These are phyloP conservation scores for Metarhizium guizhouense DNA, from an alignment of 2,329 filamentous ascomycete species.

Conservation along the genomic window DNA sequence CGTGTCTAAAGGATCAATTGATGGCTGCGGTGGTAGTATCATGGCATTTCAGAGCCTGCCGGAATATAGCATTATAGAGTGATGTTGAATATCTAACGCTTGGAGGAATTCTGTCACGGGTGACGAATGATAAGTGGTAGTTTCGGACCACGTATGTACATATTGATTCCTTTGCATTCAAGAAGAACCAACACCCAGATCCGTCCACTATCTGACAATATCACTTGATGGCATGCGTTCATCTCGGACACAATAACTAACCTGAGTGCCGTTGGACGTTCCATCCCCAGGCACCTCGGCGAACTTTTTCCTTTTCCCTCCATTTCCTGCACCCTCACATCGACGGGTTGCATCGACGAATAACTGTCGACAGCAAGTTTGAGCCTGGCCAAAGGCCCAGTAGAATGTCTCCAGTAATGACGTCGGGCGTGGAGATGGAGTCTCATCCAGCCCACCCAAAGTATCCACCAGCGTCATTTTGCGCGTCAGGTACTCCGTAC, in stretches of 20 bases:
- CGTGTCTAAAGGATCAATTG: neutral
- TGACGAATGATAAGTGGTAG: too few relatives aligned
- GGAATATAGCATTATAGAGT: too few relatives aligned
- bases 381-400: neutral
- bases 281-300: too few relatives aligned
- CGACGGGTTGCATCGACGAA: neutral
- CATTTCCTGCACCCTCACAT: neutral
- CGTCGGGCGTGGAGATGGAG: neutral
- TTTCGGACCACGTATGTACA: too few relatives aligned
- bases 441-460: neutral
- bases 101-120: too few relatives aligned
- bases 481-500: neutral
- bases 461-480: neutral
- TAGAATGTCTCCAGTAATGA: slow-evolving; percentile 2
- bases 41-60: neutral
- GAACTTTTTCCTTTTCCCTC: neutral
- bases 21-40: neutral
- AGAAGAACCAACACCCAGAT: too few relatives aligned
- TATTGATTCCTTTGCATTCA: too few relatives aligned
- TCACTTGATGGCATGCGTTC: too few relatives aligned
- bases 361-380: neutral
- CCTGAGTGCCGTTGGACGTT: too few relatives aligned
- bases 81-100: too few relatives aligned
- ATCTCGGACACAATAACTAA: too few relatives aligned
- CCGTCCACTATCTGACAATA: too few relatives aligned